Base-by-base conservation (phyloP, 768 basidiomycete species). In the Cyathus striatus region DNA sequence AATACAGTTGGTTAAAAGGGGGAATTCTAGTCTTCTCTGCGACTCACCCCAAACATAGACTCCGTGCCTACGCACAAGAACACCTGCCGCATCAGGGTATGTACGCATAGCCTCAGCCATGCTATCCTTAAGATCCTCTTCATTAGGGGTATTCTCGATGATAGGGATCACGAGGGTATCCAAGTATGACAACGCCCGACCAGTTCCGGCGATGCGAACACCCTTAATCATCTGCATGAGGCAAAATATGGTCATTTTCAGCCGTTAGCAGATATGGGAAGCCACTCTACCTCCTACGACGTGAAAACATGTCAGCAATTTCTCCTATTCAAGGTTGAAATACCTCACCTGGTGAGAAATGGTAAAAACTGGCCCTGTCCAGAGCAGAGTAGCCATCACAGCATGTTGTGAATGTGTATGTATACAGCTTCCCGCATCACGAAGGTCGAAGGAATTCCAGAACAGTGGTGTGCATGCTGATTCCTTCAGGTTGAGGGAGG, bases 401-500 rank as follows among this genome's bases (percentile, higher is more conserved):
- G 83, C 90, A 59, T 92, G 79, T 58, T 93, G 90, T 0, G 86
- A 90, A 57, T 93, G 91, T 0, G 90, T 93, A 57, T 93, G 91
- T 48, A 94, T 90, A 53, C 90, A 93, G 34, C 88, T 88, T 1
- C 86, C 86, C 2, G 90, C 89, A 45, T 75, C 67, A 17, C 88
- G 72, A 49, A 87, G 63, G 23, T 84, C 83, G 56, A 91, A 94
- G 2, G 90, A 88, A 55, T 90, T 91, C 88, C 88, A 93, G 69
- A 94, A 94, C 13, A 92, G 68, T 10, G 91, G 91, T 0, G 90
- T 92, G 59, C 91, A 93, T 0, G 86, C 86, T 1, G 85, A 88
- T 54, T 93, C 89, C 53, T 88, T 91, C 46, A 93, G 70, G 45
- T 80, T 76, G 47, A 70, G 59, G 9, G 70, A 66, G 7, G 91